Evolutionary conservation across 495 filamentous ascomycete species (phyloP).

Genomic region (Rusavskia elegans): DNA sequence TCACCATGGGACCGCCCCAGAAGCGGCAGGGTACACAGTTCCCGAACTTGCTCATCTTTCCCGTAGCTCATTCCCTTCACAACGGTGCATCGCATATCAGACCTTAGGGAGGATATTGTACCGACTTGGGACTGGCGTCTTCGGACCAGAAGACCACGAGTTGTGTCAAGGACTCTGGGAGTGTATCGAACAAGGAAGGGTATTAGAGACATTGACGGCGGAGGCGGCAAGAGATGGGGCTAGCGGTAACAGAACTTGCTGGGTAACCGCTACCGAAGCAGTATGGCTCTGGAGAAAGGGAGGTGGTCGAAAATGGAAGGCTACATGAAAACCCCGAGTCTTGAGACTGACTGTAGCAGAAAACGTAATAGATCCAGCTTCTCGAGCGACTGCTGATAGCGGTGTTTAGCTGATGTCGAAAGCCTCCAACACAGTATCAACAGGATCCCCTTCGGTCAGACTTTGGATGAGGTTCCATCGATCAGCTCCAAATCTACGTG

Average conservation of each 20-base stretch:
- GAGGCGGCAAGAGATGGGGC: constrained; percentile 40
- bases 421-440: too few relatives aligned
- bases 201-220: constrained; percentile 54
- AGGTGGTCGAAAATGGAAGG: constrained; percentile 37
- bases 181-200: constrained; percentile 58
- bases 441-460: too few relatives aligned
- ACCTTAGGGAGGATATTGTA: constrained; percentile 76
- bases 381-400: too few relatives aligned
- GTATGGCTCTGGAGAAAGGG: constrained; percentile 84
- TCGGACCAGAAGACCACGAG: constrained; percentile 44
- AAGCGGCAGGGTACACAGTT: constrained; percentile 88
- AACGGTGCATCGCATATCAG: constrained; percentile 85
- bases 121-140: constrained; percentile 64
- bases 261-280: constrained; percentile 64
- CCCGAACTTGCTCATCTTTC: constrained; percentile 72
- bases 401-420: too few relatives aligned
- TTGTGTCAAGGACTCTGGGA: constrained; percentile 53
- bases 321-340: constrained; percentile 2
- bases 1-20: constrained; percentile 85
- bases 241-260: constrained; percentile 12
- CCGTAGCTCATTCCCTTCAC: constrained; percentile 65
- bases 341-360: too few relatives aligned
- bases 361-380: too few relatives aligned
- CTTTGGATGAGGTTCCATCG: constrained; percentile 38
- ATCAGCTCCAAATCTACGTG: constrained; percentile 40